Evolutionary conservation across 352 stramenopile species (phyloP).

Genomic region (Phytophthora fragariaefolia): DNA sequence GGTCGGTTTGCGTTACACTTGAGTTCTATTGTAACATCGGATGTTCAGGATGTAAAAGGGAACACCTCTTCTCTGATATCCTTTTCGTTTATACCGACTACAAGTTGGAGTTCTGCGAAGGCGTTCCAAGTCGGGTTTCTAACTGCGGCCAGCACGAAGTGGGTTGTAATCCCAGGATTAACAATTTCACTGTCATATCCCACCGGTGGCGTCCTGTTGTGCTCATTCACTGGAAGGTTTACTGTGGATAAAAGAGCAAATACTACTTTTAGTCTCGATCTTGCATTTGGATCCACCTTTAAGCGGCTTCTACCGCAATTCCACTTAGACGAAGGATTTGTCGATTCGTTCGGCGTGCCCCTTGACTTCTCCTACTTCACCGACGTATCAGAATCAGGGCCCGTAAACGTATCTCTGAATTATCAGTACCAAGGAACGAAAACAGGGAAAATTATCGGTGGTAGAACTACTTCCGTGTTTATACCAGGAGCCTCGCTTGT

Average conservation of each 20-base stretch:
- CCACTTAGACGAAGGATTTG: constrained; percentile 46
- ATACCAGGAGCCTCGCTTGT: constrained; percentile 41
- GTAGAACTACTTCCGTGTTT: constrained; percentile 41
- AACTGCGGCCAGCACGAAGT: constrained; percentile 40
- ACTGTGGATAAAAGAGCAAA: constrained; percentile 55
- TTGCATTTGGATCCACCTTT: constrained; percentile 39
- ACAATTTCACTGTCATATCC: constrained; percentile 20
- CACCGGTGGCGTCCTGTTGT: constrained; percentile 46
- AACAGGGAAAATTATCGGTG: constrained; percentile 55
- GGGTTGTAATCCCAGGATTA: constrained; percentile 43
- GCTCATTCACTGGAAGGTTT: constrained; percentile 57
- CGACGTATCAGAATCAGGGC: constrained; percentile 12
- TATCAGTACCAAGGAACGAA: constrained; percentile 53
- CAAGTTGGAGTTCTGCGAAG: constrained; percentile 20
- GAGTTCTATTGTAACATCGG: constrained; percentile 39
- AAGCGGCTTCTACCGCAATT: constrained; percentile 30
- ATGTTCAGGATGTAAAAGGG: constrained; percentile 36
- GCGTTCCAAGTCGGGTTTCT: constrained; percentile 36
- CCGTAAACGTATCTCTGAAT: constrained; percentile 34
- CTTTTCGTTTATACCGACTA: constrained; percentile 48
- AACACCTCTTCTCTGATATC: constrained; percentile 58
- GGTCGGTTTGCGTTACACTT: constrained; percentile 51
- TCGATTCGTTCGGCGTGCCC: constrained; percentile 52
- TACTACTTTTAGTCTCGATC: constrained; percentile 57
- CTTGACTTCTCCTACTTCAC: constrained; percentile 59